A percentile compares a stretch with the other conserved stretches of the same genome.
Conservation (phyloP, 495 filamentous ascomycete species). For the Penicillium soppii region DNA sequence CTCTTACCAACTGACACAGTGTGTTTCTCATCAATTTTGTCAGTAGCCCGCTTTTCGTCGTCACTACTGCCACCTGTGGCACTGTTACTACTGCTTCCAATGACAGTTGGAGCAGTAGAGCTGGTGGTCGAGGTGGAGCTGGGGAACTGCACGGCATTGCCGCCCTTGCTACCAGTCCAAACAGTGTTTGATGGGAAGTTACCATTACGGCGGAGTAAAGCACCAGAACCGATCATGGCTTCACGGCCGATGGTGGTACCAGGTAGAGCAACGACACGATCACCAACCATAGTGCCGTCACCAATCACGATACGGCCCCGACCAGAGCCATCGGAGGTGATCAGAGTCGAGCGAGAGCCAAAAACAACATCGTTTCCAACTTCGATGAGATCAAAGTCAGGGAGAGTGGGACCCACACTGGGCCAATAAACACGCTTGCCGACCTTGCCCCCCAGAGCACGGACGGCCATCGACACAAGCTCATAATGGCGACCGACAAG, state of each 20-base stretch:
- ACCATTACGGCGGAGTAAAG: constrained; percentile 36
- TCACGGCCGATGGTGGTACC: constrained; percentile 36
- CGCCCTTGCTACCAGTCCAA: constrained; percentile 45
- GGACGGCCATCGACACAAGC: constrained; percentile 36
- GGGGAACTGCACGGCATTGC: constrained; percentile 40
- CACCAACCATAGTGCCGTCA: constrained; percentile 45
- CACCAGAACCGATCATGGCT: constrained; percentile 44
- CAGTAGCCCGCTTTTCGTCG: constrained; percentile 8
- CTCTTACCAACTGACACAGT: constrained; percentile 4
- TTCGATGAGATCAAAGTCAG: constrained; percentile 46
- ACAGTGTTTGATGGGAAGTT: constrained; percentile 34
- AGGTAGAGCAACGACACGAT: constrained; percentile 40
- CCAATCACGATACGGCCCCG: constrained; percentile 36
- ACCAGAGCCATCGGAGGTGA: constrained; percentile 44
- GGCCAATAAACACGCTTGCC: constrained; percentile 50
- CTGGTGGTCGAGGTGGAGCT: constrained; percentile 13
- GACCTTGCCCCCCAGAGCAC: constrained; percentile 41
- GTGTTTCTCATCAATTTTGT: constrained; percentile 8
- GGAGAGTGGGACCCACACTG: constrained; percentile 41
- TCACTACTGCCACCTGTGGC: constrained; percentile 4
- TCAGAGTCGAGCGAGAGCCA: constrained; percentile 42
- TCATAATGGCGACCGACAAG: constrained; percentile 40
- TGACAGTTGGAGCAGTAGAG: constrained; percentile 9
- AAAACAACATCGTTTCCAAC: constrained; percentile 50
- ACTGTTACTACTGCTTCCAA: constrained; percentile 9